These are phyloP conservation scores for Lasiodiplodia hormozganensis DNA, from an alignment of 2,329 filamentous ascomycete species.

Conservation along the genomic window DNA sequence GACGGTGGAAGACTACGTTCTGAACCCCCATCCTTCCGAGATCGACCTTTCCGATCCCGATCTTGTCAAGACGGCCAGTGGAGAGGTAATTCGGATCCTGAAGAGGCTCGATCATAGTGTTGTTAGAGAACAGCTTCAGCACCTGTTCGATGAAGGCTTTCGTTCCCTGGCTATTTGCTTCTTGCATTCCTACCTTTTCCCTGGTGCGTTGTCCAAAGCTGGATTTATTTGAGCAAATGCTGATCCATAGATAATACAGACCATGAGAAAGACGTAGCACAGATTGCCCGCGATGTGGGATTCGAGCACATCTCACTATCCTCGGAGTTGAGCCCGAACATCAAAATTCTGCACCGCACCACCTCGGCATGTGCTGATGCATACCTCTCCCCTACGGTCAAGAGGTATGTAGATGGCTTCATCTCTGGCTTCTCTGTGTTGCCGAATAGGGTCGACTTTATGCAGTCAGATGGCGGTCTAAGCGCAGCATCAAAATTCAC, in stretches of 20 bases:
- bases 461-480: constrained; percentile 45
- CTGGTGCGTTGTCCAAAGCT: constrained; percentile 14
- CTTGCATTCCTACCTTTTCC: constrained; percentile 43
- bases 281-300: constrained; percentile 39
- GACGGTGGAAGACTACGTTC: constrained; percentile 35
- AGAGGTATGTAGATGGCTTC: constrained; percentile 38
- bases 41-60: constrained; percentile 24
- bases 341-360: constrained; percentile 37
- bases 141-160: constrained; percentile 43
- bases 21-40: constrained; percentile 32
- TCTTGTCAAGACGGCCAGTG: constrained; percentile 33
- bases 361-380: constrained; percentile 39
- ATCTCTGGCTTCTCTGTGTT: constrained; percentile 35
- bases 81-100: constrained; percentile 34
- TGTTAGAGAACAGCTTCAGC: constrained; percentile 32
- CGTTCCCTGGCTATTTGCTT: constrained; percentile 47
- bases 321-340: constrained; percentile 35
- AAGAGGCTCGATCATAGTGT: constrained; percentile 29
- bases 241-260: constrained; percentile 22
- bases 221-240: too few relatives aligned
- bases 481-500: constrained; percentile 38
- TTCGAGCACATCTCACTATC: constrained; percentile 41
- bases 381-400: constrained; percentile 38
- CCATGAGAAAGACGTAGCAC: constrained; percentile 38
- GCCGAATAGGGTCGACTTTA: constrained; percentile 43